These are phyloP conservation scores for Zarea fungicola DNA, from an alignment of 2,329 filamentous ascomycete species.

Conservation along the genomic window DNA sequence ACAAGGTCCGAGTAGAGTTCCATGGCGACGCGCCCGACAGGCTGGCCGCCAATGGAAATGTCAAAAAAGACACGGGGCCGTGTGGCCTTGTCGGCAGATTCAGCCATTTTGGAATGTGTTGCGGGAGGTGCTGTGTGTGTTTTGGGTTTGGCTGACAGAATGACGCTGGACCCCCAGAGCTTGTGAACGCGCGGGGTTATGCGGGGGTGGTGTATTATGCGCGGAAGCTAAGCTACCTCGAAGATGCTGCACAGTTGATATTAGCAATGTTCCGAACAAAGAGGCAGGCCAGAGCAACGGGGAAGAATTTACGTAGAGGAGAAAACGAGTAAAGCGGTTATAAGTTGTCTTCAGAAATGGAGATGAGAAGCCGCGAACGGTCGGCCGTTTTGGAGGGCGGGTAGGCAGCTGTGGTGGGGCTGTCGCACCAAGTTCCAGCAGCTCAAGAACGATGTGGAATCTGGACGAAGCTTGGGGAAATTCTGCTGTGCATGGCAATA, in stretches of 20 bases:
- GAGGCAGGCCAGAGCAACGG: too few species aligned
- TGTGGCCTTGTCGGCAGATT: slow-evolving; percentile 40
- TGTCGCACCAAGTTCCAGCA: too few species aligned
- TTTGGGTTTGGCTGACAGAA: too few species aligned
- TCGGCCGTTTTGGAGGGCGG: too few species aligned
- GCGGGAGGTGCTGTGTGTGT: background rate
- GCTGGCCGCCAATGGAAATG: slow-evolving; percentile 70
- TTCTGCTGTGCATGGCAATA: too few species aligned
- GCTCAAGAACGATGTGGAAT: slow-evolving; percentile 7
- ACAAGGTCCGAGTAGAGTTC: slow-evolving; percentile 75
- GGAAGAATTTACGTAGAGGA: too few species aligned
- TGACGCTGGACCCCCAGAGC: too few species aligned
- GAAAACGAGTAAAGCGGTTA: too few species aligned
- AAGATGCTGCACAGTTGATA: background rate
- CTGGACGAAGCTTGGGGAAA: background rate
- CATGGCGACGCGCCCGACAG: slow-evolving; percentile 75
- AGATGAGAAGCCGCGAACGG: too few species aligned
- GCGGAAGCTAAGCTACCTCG: background rate
- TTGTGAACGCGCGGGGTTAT: slow-evolving; percentile 6
- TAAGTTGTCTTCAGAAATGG: too few species aligned
- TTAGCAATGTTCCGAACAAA: background rate
- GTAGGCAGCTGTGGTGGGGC: slow-evolving; percentile 4
- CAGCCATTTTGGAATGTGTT: slow-evolving; percentile 7
- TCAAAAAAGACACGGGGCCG: slow-evolving; percentile 90
- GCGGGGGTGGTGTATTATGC: slow-evolving; percentile 5